Percentiles rank a stretch among this genome's conserved stretches.
These are phyloP conservation scores for Pichia sp. DNA, from an alignment of 1,139 yeast species.

Conservation along the genomic window DNA sequence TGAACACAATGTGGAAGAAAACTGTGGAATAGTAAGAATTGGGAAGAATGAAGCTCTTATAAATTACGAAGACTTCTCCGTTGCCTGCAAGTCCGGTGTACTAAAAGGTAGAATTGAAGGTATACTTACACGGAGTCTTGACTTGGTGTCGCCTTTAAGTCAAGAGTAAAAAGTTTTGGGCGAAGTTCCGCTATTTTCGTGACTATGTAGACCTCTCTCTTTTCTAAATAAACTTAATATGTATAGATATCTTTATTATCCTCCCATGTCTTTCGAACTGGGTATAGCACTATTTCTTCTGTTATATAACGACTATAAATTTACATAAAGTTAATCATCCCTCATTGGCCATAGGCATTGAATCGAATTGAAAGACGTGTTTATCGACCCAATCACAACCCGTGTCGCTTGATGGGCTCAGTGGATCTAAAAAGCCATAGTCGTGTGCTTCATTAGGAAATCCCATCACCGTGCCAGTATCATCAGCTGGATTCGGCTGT, in stretches of 20 bases:
- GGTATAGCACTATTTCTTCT: neutral
- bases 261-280: neutral
- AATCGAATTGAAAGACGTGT: slow-evolving; percentile 35
- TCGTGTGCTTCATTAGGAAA: slow-evolving; percentile 12
- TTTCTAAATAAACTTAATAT: neutral
- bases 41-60: slow-evolving; percentile 74
- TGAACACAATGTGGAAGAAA: slow-evolving; percentile 36
- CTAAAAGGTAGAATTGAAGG: slow-evolving; percentile 79
- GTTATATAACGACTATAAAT: no score
- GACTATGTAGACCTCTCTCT: neutral
- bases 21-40: slow-evolving; percentile 49
- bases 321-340: neutral
- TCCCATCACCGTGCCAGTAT: neutral
- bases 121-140: slow-evolving; percentile 71
- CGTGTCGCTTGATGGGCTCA: slow-evolving; percentile 43
- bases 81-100: slow-evolving; percentile 71
- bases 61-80: slow-evolving; percentile 58
- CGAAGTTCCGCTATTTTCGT: neutral
- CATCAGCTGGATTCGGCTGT: slow-evolving; percentile 1
- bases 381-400: slow-evolving; percentile 55
- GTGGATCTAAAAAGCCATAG: slow-evolving; percentile 19
- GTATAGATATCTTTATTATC: neutral
- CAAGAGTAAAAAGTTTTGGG: slow-evolving; percentile 1
- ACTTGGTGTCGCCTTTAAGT: slow-evolving; percentile 76
- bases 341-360: slow-evolving; percentile 16